Conservation (phyloP, 176 grass and related monocot species). For the Bothriochloa decipiens region DNA sequence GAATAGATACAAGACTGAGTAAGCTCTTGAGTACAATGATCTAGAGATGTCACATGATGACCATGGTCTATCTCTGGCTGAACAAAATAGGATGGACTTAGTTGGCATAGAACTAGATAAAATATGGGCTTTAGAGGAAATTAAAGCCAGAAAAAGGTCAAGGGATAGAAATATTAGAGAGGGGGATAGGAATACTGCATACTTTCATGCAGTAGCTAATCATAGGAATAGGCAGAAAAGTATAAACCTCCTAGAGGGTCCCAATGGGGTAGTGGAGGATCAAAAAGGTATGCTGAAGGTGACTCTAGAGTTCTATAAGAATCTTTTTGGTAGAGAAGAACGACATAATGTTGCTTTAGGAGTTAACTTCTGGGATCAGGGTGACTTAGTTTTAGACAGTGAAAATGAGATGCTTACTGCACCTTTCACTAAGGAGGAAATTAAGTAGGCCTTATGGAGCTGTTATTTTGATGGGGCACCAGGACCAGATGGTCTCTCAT, state of each 20-base stretch:
- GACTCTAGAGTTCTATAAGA: too few species aligned
- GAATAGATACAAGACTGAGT: fast-evolving
- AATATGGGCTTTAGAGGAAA: background rate
- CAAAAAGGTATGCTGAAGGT: background rate
- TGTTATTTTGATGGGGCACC: too few species aligned
- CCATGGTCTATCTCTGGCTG: fast-evolving
- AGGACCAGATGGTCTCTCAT: too few species aligned
- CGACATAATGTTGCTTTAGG: too few species aligned
- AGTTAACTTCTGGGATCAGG: too few species aligned
- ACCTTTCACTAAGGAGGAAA: too few species aligned
- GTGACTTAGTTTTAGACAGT: too few species aligned
- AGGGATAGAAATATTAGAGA: too few species aligned
- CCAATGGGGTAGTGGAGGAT: background rate
- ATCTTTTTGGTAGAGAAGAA: too few species aligned
- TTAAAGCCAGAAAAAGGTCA: too few species aligned
- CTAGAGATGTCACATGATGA: fast-evolving
- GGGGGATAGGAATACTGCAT: background rate
- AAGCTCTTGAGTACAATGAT: background rate
- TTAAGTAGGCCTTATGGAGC: too few species aligned
- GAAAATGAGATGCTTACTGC: too few species aligned
- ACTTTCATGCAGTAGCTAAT: background rate
- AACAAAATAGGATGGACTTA: fast-evolving
- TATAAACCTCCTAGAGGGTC: fast-evolving
- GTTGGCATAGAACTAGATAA: fast-evolving
- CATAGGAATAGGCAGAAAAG: background rate